A percentile compares a stretch with the other conserved stretches of the same genome.
Evolutionary conservation across 2,329 filamentous ascomycete genomes (phyloP).

Genomic region (Bipolaris sorokiniana): DNA sequence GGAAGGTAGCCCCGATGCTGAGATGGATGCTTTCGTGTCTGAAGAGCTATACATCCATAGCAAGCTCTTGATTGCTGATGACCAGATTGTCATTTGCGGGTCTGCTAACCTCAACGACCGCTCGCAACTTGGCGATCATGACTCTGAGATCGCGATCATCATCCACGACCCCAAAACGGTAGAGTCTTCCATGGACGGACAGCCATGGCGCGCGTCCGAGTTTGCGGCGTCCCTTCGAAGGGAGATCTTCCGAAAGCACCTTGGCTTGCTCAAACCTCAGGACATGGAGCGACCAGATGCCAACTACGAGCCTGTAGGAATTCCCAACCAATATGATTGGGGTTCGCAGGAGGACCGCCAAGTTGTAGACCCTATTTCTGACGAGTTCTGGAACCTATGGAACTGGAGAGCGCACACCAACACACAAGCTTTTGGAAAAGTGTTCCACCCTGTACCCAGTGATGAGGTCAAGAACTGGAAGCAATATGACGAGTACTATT

Average conservation of each 20-base stretch:
- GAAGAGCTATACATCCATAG: slow-evolving; percentile 70
- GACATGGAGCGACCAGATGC: slow-evolving; percentile 65
- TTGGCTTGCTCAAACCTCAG: slow-evolving; percentile 80
- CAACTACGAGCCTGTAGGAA: slow-evolving; percentile 64
- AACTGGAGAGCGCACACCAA: slow-evolving; percentile 73
- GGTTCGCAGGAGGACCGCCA: slow-evolving; percentile 56
- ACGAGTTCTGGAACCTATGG: slow-evolving; percentile 75
- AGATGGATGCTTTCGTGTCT: slow-evolving; percentile 67
- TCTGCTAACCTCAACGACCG: slow-evolving; percentile 73
- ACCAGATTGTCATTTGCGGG: slow-evolving; percentile 80
- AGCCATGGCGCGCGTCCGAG: slow-evolving; percentile 71
- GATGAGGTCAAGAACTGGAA: slow-evolving; percentile 73
- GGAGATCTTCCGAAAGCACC: slow-evolving; percentile 88
- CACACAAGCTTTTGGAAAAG: slow-evolving; percentile 78
- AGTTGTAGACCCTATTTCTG: slow-evolving; percentile 75
- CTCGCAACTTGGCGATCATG: slow-evolving; percentile 82
- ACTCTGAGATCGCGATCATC: slow-evolving; percentile 88
- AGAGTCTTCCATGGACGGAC: slow-evolving; percentile 74
- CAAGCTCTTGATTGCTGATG: slow-evolving; percentile 81
- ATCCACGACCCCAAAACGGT: slow-evolving; percentile 78
- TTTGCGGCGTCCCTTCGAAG: slow-evolving; percentile 83
- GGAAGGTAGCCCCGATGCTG: slow-evolving; percentile 60
- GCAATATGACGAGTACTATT: slow-evolving; percentile 75
- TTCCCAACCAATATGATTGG: slow-evolving; percentile 61
- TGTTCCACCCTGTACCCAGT: slow-evolving; percentile 80